Base-by-base conservation (phyloP, 2,329 filamentous ascomycete genomes). In the Saccharata proteae region DNA sequence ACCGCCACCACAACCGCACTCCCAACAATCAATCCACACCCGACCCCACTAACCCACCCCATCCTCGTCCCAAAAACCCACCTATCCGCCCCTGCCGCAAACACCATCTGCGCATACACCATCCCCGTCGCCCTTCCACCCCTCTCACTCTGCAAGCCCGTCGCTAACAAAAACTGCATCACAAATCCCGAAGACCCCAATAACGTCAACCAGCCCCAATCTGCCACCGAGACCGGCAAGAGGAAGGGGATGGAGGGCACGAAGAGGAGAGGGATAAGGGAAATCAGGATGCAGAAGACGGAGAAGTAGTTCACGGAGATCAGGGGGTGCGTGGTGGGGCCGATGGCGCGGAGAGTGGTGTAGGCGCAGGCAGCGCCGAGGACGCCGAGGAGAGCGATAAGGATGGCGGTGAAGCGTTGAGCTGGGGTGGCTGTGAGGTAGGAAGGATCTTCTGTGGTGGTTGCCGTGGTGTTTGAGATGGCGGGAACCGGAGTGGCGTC, bases 281-380 rank as follows among this genome's bases (percentile, higher is more conserved):
- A 77, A 28, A 93, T 74, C 3, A 85, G 44, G 0, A 73, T 77
- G 43, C 77, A 81, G 59, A 72, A 77, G 0, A 64, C 60, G 3
- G 75, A 74, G 47, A 93, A 93, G 55, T 86, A 92, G 45, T 83
- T 92, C 34, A 93, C 82, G 2, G 73, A 80, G 35, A 93, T 74
- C n/a, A 93, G 62, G 0, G 85, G 73, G 48, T 93, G 83, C 0
- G 80, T 79, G 16, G 81, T 70, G 43, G 73, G 72, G 10, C 86
- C 85, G 38, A 93, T 88, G 55, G 78, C 74, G 11, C 84, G 69
- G 40, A 93, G 79, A 0, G 72, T 72, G 0, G 76, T 83, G 46
- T 77, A 85, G 6, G 83, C 82, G 3, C 70, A 70, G 0, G 81
- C 74, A 6, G 76, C 71, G 6, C 86, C 86, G 1, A 84, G 43